Evolutionary conservation across 805 yeast species (phyloP), one percentile per base, ranked within the genome.

Genomic region (Cyberlindnera mrakii): DNA sequence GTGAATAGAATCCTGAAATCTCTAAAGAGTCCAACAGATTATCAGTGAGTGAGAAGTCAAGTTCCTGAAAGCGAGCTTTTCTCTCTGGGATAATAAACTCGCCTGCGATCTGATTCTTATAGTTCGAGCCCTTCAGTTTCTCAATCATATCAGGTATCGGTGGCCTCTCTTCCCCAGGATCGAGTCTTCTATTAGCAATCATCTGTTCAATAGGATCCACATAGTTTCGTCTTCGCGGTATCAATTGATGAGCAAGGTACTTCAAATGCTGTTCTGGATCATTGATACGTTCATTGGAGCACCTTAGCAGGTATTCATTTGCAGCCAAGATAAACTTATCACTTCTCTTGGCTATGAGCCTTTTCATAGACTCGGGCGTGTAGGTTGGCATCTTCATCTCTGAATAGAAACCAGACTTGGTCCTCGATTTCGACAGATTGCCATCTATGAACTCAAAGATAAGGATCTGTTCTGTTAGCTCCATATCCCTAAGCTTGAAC

Each of bases 401-500:
- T 6, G 72, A 64, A 40, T 58, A 68, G 50, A 56, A 67, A 4
- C 67, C 59, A 13, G 66, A 54, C 64, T 60, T 74, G 34, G 66
- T 74, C 68, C 70, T 76, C 50, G 66, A 77, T 53, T 67, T 74
- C 54, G 67, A 51, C 54, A 74, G 57, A 45, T 72, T 68, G 13
- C 84, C 85, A 59, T 90, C 96, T 15, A 77, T 70, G 59, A 90
- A 86, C 50, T 84, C 90, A 56, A 90, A 84, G 1, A 86, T 68
- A 23, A 90, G 66, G 8, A 85, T 54, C 49, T 82, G 89, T 17
- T 71, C 68, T 0, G 68, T 59, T 10, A 56, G 58, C 5, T 53
- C 57, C 13, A 59, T 59, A 11, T 65, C 65, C 46, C 75, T 72
- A 17, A 78, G 62, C 37, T 75, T 68, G 43, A 69, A 75, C 33